Base-by-base conservation (phyloP, 352 stramenopile genomes). In the Albugo laibachii region DNA sequence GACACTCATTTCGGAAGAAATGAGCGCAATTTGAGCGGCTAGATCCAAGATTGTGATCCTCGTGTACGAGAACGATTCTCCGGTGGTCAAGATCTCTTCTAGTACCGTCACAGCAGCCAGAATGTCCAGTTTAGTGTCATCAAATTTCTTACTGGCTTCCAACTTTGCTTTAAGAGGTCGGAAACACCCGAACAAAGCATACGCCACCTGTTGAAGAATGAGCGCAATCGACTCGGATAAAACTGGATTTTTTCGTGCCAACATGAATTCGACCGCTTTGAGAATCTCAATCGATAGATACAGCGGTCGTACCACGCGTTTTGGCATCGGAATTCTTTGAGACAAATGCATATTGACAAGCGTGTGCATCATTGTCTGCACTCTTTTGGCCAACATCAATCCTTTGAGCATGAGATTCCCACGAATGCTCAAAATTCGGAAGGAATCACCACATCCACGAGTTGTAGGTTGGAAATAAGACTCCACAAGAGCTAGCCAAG, bases 251-350 rank as follows among this genome's bases (percentile, higher is more conserved):
- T 92, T 92, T 13, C 79, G 59, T 13, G 77, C 76, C 53, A 95
- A 83, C 80, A 94, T 93, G 47, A 94, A 93, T 55, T 96, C 83
- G 27, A 96, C 80, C 2, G 78, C 76, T 59, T 96, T 96, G 19
- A 94, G 54, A 31, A 95, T 82, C 38, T 94, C 80, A 41, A 94
- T 82, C 44, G 87, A 91, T 12, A 72, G 87, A 49, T 92, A 83
- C 38, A 94, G 44, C 2, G 82, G 78, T n/a, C 73, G 59, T 21
- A 93, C 83, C 18, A 83, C 71, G 11, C 64, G 67, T 54, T 84
- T 94, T n/a, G 65, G 70, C 73, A 87, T 87, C 10, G 78, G 85
- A 38, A 81, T 85, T 35, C 73, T 64, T 16, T 95, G 61, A 2
- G 78, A 78, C n/a, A 91, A 62, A 53, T 96, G 85, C 21, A 93